Conservation (phyloP, 2,329 filamentous ascomycete genomes). For the Phyllosticta citribraziliensis region DNA sequence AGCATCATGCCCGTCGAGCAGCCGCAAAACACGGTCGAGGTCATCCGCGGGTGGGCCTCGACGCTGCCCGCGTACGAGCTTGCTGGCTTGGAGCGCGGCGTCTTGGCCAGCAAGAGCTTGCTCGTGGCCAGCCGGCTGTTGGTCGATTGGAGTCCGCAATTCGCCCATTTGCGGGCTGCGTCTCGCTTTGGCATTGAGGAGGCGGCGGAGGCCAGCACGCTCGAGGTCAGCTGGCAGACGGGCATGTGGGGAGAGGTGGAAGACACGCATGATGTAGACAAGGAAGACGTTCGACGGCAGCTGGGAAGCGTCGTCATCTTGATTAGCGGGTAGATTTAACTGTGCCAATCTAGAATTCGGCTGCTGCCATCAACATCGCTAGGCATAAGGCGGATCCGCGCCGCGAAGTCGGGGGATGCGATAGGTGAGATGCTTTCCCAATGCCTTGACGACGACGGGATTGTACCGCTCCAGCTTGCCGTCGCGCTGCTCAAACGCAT, state of each 20-base stretch:
- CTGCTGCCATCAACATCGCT: too few species aligned
- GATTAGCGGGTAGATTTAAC: slow-evolving; percentile 39
- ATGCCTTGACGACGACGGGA: too few species aligned
- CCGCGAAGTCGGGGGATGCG: too few species aligned
- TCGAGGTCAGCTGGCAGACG: slow-evolving; percentile 88
- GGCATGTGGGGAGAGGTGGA: slow-evolving; percentile 92
- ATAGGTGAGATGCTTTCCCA: too few species aligned
- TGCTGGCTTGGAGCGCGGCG: slow-evolving; percentile 73
- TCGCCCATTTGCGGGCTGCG: slow-evolving; percentile 40
- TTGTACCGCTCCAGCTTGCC: too few species aligned
- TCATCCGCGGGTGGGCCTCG: slow-evolving; percentile 68
- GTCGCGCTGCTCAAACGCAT: too few species aligned
- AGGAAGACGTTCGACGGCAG: slow-evolving; percentile 79
- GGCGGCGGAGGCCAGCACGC: slow-evolving; percentile 63
- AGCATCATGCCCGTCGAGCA: slow-evolving; percentile 70
- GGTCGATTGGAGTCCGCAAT: slow-evolving; percentile 77
- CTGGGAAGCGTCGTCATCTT: slow-evolving; percentile 78
- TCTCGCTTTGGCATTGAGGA: slow-evolving; percentile 70
- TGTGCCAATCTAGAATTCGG: too few species aligned
- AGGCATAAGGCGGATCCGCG: not conserved
- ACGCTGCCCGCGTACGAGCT: slow-evolving; percentile 70
- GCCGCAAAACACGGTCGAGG: slow-evolving; percentile 60
- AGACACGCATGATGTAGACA: slow-evolving; percentile 93
- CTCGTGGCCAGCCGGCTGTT: slow-evolving; percentile 67
- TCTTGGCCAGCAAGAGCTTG: slow-evolving; percentile 79